Conservation (phyloP, 805 yeast species). For the Sugiyamaella floridensis region DNA sequence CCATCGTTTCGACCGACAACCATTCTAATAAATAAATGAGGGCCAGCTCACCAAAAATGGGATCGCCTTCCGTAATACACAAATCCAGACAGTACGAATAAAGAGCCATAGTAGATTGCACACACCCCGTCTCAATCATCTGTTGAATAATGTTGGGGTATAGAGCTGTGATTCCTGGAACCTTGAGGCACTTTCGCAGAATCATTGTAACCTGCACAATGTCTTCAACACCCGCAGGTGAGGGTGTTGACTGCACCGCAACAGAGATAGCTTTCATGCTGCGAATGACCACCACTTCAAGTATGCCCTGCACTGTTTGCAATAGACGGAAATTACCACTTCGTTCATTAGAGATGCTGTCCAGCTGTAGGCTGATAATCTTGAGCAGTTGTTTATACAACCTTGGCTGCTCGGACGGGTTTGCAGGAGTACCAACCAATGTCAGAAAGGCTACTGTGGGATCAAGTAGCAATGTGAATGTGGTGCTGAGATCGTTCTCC, state of each 20-base stretch:
- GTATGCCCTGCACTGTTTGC: conserved; percentile 35
- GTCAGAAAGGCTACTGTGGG: conserved; percentile 31
- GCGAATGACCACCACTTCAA: conserved; percentile 56
- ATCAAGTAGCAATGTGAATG: conserved; percentile 24
- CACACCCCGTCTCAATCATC: conserved; percentile 52
- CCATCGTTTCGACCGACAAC: conserved; percentile 52
- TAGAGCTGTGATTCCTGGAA: conserved; percentile 17
- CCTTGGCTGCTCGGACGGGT: conserved; percentile 25
- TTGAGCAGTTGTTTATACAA: conserved; percentile 26
- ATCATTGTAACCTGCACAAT: conserved; percentile 54
- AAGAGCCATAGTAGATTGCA: conserved; percentile 53
- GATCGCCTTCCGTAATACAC: conserved; percentile 46
- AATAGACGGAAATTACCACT: conserved; percentile 16
- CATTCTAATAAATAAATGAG: conserved; percentile 64
- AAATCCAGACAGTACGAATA: conserved; percentile 62
- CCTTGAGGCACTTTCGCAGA: conserved; percentile 48
- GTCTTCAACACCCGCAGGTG: conserved; percentile 53
- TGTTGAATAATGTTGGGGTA: conserved; percentile 42
- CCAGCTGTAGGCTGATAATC: conserved; percentile 18
- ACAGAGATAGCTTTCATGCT: conserved; percentile 57
- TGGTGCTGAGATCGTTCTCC: conserved; percentile 34
- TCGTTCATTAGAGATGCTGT: conserved; percentile 11
- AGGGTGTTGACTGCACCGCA: conserved; percentile 51
- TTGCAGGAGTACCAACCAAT: conserved; percentile 35
- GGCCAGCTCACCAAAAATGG: conserved; percentile 64